phyloP scores from a whole-genome alignment of 257 asterid species.

The Solanum rostratum region DNA sequence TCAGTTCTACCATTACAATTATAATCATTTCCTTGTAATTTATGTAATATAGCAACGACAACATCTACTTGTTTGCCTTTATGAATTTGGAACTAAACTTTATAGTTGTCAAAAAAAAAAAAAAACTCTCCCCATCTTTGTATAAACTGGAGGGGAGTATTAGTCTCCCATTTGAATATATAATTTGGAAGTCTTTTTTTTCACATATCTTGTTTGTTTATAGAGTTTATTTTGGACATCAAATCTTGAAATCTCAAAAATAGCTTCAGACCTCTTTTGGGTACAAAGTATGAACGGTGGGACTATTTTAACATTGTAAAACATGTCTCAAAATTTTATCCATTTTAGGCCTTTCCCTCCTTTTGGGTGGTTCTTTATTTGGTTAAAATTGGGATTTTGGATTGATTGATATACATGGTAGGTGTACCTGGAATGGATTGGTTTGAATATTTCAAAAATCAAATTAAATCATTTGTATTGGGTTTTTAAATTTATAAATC shows the following conservation, averaged over 20 bases:
- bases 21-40: conserved; percentile 43
- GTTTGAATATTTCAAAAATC: no score
- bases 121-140: not conserved
- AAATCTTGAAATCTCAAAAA: not conserved
- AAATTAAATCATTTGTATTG: no score
- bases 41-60: not conserved
- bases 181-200: not conserved
- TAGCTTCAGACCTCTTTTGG: not conserved
- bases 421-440: no score
- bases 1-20: conserved; percentile 38
- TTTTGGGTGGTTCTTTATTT: no score
- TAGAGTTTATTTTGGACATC: not conserved
- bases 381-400: no score
- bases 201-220: not conserved
- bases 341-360: no score
- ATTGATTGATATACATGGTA: no score
- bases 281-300: not conserved
- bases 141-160: not conserved
- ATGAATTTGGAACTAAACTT: not conserved
- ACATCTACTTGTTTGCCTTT: not conserved
- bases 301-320: not conserved
- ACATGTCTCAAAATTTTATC: not conserved
- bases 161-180: not conserved
- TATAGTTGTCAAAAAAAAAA: not conserved
- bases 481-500: no score